Percentiles rank a stretch among this genome's conserved stretches.
Conservation (phyloP, 2,329 filamentous ascomycete genomes). For the Diplodia corticola region DNA sequence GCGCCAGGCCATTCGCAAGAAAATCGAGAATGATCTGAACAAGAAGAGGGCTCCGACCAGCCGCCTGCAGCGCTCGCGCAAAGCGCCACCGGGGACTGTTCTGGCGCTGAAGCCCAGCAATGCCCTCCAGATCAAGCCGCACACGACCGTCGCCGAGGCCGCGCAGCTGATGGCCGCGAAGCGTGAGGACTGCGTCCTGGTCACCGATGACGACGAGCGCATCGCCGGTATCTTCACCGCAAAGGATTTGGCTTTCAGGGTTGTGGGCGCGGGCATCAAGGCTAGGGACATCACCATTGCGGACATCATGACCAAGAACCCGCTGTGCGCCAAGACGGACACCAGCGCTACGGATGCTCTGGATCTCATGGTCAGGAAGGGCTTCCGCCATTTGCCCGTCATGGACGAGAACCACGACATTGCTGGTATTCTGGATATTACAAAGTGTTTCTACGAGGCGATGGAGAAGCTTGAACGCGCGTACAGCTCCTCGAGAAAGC, state of each 20-base stretch:
- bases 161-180: conserved; percentile 99
- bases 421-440: conserved; percentile 95
- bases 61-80: conserved; percentile 81
- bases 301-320: conserved; percentile 99
- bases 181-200: conserved; percentile 94
- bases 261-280: conserved; percentile 88
- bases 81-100: conserved; percentile 93
- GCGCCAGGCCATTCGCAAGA: conserved; percentile 83
- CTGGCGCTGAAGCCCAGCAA: conserved; percentile 93
- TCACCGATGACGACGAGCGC: conserved; percentile 95
- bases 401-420: conserved; percentile 99
- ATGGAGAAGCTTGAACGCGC: conserved; percentile 99
- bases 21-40: conserved; percentile 95
- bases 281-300: conserved; percentile 88
- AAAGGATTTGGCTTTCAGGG: conserved; percentile 96
- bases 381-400: conserved; percentile 94
- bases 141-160: conserved; percentile 89
- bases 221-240: conserved; percentile 99
- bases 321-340: conserved; percentile 92
- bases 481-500: conserved; percentile 95
- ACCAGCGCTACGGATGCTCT: conserved; percentile 97
- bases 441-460: conserved; percentile 99
- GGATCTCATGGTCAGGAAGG: conserved; percentile 97
- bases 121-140: conserved; percentile 95
- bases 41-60: conserved; percentile 87